These are phyloP conservation scores for Linum usitatissimum DNA, from an alignment of 345 rosid species.

Conservation along the genomic window DNA sequence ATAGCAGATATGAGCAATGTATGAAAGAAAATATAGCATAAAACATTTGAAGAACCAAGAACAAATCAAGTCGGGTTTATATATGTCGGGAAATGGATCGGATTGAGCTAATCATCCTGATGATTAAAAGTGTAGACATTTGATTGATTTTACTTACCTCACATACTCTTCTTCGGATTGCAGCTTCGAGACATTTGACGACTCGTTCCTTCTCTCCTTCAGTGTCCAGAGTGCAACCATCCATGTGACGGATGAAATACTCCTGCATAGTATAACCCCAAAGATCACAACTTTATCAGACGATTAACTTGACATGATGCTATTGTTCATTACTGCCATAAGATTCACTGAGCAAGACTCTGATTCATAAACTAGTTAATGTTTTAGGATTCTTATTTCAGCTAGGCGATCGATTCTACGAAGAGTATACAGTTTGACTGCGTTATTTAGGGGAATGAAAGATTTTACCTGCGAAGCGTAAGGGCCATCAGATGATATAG, in stretches of 20 bases:
- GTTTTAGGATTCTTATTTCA: too few species aligned
- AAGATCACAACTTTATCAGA: not conserved
- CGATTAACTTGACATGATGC: not conserved
- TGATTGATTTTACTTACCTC: slow-evolving; percentile 42
- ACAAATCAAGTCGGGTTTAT: too few species aligned
- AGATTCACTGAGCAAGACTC: too few species aligned
- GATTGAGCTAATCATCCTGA: too few species aligned
- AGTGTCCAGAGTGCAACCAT: slow-evolving; percentile 74
- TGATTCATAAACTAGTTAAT: too few species aligned
- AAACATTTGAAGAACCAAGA: too few species aligned
- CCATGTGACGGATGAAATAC: slow-evolving; percentile 82
- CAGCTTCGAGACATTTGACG: slow-evolving; percentile 84
- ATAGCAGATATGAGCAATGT: too few species aligned
- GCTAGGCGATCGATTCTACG: too few species aligned
- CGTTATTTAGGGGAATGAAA: not conserved
- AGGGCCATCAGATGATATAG: slow-evolving; percentile 61
- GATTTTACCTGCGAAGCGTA: slow-evolving; percentile 55
- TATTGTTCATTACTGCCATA: too few species aligned
- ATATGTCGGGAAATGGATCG: too few species aligned
- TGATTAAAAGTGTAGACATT: not conserved
- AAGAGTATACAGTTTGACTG: not conserved
- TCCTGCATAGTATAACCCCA: slow-evolving; percentile 30
- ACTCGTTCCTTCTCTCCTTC: slow-evolving; percentile 86
- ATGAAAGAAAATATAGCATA: too few species aligned
- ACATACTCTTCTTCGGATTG: slow-evolving; percentile 69